Conservation (phyloP, 2,329 filamentous ascomycete species). For the Trichophyton schoenleinii region DNA sequence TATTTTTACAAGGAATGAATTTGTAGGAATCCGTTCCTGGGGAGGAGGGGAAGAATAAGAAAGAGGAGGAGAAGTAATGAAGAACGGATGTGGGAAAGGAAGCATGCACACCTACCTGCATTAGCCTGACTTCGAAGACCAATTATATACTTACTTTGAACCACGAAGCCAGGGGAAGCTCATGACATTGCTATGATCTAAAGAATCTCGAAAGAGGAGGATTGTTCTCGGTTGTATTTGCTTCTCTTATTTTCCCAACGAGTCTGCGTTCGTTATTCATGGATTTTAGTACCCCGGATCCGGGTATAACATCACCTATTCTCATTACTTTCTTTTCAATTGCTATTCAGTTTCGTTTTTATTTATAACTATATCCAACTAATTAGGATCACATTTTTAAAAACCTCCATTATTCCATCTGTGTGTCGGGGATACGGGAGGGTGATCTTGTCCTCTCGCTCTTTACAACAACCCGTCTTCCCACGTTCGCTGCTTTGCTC, state of each 20-base stretch:
- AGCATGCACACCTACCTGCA: neutral
- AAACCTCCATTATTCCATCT: neutral
- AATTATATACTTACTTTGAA: conserved; percentile 1
- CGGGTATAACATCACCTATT: neutral
- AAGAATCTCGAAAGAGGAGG: neutral
- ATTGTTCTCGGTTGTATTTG: neutral
- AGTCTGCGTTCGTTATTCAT: neutral
- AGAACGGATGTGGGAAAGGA: neutral
- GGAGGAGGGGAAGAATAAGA: neutral
- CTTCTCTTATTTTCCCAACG: neutral
- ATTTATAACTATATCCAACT: neutral
- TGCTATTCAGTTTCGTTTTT: neutral
- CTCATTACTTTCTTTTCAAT: neutral
- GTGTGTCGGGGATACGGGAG: neutral
- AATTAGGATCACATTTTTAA: too few species aligned
- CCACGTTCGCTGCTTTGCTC: conserved; percentile 12
- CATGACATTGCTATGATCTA: neutral
- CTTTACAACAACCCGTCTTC: conserved; percentile 8
- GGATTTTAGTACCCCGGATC: neutral
- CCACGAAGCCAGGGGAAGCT: neutral
- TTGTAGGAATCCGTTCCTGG: neutral
- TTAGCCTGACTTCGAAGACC: neutral
- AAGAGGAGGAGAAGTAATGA: too few species aligned
- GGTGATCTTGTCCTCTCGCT: neutral
- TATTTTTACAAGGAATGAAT: neutral